These are phyloP conservation scores for Colletotrichum brevisporum DNA, from an alignment of 2,329 filamentous ascomycete species.

Conservation along the genomic window DNA sequence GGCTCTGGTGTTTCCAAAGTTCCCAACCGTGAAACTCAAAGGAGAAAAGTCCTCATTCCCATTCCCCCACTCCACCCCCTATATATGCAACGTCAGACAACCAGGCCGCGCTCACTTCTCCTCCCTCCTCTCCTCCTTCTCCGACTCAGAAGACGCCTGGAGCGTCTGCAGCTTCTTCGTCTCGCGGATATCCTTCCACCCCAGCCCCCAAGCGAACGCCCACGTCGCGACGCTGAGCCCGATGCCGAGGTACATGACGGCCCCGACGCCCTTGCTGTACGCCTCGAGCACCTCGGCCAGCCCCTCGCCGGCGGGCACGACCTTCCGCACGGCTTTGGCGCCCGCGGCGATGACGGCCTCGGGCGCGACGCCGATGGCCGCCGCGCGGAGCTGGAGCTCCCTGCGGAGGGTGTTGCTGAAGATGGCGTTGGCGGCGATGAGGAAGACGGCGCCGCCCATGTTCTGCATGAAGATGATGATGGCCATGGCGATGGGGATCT, in stretches of 20 bases:
- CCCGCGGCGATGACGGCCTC: slow-evolving; percentile 56
- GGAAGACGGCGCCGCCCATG: slow-evolving; percentile 40
- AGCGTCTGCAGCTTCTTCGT: slow-evolving; percentile 39
- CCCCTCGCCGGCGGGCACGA: slow-evolving; percentile 47
- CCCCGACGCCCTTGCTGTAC: slow-evolving; percentile 54
- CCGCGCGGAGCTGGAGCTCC: slow-evolving; percentile 43
- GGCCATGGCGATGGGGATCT: slow-evolving; percentile 34
- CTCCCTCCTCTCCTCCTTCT: neutral
- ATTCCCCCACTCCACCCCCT: too few species aligned
- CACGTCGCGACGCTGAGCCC: slow-evolving; percentile 50
- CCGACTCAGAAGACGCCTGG: neutral
- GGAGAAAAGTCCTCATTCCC: too few species aligned
- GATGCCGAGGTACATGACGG: slow-evolving; percentile 48
- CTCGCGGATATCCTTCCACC: slow-evolving; percentile 61
- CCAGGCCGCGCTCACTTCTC: neutral
- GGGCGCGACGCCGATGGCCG: slow-evolving; percentile 4
- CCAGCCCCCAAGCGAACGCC: slow-evolving; percentile 57
- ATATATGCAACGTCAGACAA: too few species aligned
- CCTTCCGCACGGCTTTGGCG: slow-evolving; percentile 52
- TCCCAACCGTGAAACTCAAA: too few species aligned
- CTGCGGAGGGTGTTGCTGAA: slow-evolving; percentile 49
- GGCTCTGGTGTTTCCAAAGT: too few species aligned
- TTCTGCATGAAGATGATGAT: slow-evolving; percentile 34
- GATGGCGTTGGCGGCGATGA: slow-evolving; percentile 42
- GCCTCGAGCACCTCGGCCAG: slow-evolving; percentile 54